A percentile compares a stretch with the other conserved stretches of the same genome.
Evolutionary conservation across 305 asterid species (phyloP).

Genomic region (Fraxinus ornus): DNA sequence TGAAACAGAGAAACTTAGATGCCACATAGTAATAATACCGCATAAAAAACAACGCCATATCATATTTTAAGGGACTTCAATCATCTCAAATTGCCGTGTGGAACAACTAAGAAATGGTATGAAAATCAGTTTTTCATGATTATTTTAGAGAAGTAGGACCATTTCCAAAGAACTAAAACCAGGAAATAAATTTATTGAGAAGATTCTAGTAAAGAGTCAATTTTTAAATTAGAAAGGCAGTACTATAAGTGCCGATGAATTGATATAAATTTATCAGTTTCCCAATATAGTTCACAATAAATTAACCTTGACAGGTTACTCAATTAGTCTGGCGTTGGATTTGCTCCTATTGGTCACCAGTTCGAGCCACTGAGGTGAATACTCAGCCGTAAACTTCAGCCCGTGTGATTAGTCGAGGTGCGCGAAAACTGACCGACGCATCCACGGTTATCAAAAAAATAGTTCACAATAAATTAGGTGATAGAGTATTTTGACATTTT

Average conservation of each 20-base stretch:
- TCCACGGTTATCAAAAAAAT: too few species aligned
- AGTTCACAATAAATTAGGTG: not conserved
- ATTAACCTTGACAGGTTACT: too few species aligned
- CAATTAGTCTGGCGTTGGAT: too few species aligned
- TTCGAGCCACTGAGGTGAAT: too few species aligned
- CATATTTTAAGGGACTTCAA: not conserved
- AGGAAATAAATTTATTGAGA: not conserved
- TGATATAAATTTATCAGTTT: not conserved
- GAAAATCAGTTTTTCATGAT: not conserved
- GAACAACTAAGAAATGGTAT: not conserved
- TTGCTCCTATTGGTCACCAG: too few species aligned
- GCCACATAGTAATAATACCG: not conserved
- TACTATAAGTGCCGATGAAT: not conserved
- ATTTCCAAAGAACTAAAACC: not conserved
- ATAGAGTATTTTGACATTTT: not conserved
- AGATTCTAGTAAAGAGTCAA: constrained; percentile 5
- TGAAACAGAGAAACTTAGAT: constrained; percentile 7
- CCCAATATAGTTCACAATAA: not conserved
- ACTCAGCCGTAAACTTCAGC: too few species aligned
- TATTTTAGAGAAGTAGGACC: not conserved
- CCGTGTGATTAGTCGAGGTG: too few species aligned
- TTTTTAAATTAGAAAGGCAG: not conserved
- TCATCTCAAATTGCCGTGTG: constrained; percentile 2
- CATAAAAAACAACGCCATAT: not conserved
- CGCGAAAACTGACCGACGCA: too few species aligned